These are phyloP conservation scores for Hypsizygus marmoreus DNA, from an alignment of 768 basidiomycete species.

Conservation along the genomic window DNA sequence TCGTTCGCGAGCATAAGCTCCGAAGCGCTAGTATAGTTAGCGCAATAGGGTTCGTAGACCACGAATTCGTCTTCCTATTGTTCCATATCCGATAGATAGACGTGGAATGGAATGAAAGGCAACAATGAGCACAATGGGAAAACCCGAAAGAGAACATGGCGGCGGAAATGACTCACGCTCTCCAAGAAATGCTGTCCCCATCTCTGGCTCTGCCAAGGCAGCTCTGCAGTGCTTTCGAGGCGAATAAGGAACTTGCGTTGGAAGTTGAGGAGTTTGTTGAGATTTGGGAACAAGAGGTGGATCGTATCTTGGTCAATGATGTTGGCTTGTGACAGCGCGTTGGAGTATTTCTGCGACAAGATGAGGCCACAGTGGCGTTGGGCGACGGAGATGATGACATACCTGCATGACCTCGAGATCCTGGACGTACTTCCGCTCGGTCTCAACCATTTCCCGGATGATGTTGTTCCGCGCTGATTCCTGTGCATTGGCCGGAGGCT, in stretches of 20 bases:
- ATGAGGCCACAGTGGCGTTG: constrained; percentile 20
- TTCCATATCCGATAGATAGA: constrained; percentile 30
- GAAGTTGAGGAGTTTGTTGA: constrained; percentile 94
- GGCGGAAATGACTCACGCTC: constrained; percentile 58
- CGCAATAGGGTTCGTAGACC: constrained; percentile 97
- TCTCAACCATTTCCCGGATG: constrained; percentile 88
- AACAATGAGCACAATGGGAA: constrained; percentile 44
- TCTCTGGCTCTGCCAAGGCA: constrained; percentile 80
- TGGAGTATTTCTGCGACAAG: constrained; percentile 80
- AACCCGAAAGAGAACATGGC: constrained; percentile 40
- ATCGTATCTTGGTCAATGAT: constrained; percentile 94
- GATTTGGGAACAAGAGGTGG: constrained; percentile 91
- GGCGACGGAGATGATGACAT: constrained; percentile 27
- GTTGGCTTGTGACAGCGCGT: constrained; percentile 76
- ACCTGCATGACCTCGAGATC: constrained; percentile 98
- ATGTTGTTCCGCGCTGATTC: constrained; percentile 76
- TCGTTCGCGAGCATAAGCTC: constrained; percentile 86
- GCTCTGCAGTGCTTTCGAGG: constrained; percentile 82
- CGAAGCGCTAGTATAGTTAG: constrained; percentile 87
- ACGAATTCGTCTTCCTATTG: constrained; percentile 94
- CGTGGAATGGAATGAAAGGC: constrained; percentile 24
- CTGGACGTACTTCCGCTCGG: constrained; percentile 94
- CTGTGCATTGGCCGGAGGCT: constrained; percentile 53
- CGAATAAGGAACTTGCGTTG: constrained; percentile 93
- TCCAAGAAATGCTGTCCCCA: constrained; percentile 88